Percentiles rank a stretch among this genome's conserved stretches.
Evolutionary conservation across 306 rosid species (phyloP).

Genomic region (Fragaria iinumae): DNA sequence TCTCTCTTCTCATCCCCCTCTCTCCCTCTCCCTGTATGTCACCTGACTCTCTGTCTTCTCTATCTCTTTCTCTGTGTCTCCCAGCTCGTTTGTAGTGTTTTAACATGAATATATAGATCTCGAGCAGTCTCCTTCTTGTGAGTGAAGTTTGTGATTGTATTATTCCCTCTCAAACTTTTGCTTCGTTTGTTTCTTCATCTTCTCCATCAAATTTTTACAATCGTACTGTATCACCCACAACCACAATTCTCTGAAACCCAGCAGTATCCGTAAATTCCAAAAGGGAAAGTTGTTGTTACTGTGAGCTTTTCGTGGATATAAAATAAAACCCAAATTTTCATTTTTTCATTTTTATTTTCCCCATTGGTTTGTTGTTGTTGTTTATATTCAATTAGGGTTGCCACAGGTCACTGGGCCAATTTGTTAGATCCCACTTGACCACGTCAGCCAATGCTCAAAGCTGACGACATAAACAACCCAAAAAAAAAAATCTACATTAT

Average conservation of each 20-base stretch:
- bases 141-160: not conserved
- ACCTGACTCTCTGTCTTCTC: not conserved
- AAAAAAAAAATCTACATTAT: not conserved
- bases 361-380: not conserved
- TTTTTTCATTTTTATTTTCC: not conserved
- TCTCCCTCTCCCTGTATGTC: not conserved
- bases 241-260: constrained; percentile 8
- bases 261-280: constrained; percentile 29
- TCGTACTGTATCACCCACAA: not conserved
- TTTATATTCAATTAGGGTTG: constrained; percentile 55
- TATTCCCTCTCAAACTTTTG: not conserved
- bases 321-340: not conserved
- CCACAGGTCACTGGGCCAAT: not conserved
- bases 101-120: not conserved
- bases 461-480: not conserved
- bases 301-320: constrained; percentile 9
- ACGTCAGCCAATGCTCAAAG: constrained; percentile 4
- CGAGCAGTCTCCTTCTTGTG: not conserved
- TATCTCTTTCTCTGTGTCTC: not conserved
- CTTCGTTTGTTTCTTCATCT: not conserved
- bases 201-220: not conserved
- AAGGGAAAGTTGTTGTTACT: constrained; percentile 13
- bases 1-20: not conserved
- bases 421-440: not conserved
- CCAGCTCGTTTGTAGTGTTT: not conserved